Percentiles rank a stretch among this genome's conserved stretches.
Conservation (phyloP, 305 asterid genomes). For the Rubia tinctorum region DNA sequence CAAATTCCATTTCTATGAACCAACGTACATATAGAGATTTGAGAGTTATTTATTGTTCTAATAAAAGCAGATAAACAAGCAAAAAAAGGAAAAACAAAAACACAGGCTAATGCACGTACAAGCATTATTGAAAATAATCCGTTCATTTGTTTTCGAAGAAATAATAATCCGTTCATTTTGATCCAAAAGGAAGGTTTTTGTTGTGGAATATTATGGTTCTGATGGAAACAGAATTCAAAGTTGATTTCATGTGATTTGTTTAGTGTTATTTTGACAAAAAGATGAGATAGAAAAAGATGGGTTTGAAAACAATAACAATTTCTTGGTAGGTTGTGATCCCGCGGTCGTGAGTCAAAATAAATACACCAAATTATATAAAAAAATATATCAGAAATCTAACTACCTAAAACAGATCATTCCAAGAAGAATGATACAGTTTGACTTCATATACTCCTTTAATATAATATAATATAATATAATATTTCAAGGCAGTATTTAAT, state of each 20-base stretch:
- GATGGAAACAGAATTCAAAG: not conserved
- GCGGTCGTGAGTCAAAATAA: not conserved
- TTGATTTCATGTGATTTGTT: not conserved
- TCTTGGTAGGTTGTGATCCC: conserved; percentile 1
- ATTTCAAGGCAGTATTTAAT: not conserved
- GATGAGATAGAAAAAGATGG: conserved; percentile 8
- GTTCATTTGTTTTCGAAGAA: too few species aligned
- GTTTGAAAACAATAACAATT: not conserved
- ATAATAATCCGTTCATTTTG: too few species aligned
- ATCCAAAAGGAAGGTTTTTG: too few species aligned
- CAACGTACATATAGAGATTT: too few species aligned
- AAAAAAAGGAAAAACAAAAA: too few species aligned
- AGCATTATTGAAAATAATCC: too few species aligned
- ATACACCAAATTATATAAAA: not conserved
- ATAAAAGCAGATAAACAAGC: too few species aligned
- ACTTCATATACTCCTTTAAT: not conserved
- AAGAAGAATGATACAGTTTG: conserved; percentile 4
- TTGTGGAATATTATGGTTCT: not conserved
- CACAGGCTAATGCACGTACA: too few species aligned
- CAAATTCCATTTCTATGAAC: too few species aligned
- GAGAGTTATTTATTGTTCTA: too few species aligned
- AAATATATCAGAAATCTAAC: not conserved
- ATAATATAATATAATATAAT: too few species aligned
- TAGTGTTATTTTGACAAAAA: not conserved
- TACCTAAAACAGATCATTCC: not conserved